Conservation (phyloP, 495 filamentous ascomycete species). For the Acidomyces sp. region DNA sequence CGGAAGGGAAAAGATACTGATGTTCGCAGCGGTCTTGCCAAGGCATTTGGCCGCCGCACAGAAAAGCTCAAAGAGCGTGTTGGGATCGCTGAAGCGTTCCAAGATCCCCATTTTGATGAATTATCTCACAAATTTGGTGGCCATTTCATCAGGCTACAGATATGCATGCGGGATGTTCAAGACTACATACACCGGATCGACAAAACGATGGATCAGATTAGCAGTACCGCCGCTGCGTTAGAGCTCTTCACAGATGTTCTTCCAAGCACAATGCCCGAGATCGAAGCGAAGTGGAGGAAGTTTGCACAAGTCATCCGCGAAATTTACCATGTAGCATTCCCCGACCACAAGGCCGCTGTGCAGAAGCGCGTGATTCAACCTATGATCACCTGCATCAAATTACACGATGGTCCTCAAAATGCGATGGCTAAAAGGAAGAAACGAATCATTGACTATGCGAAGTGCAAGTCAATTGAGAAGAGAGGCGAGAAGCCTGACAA, state of each 20-base stretch:
- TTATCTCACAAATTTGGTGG: conserved; percentile 69
- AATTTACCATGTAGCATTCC: conserved; percentile 59
- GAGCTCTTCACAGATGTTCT: conserved; percentile 49
- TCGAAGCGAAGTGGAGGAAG: conserved; percentile 82
- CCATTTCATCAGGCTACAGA: conserved; percentile 76
- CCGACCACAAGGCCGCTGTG: conserved; percentile 72
- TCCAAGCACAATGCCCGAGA: conserved; percentile 55
- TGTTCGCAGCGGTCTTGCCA: conserved; percentile 64
- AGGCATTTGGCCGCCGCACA: conserved; percentile 73
- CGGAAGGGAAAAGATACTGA: conserved; percentile 85
- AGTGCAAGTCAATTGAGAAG: conserved; percentile 61
- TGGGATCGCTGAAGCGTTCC: conserved; percentile 49
- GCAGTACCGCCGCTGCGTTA: conserved; percentile 55
- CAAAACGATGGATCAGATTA: conserved; percentile 57
- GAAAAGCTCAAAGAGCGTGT: conserved; percentile 64
- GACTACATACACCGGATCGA: conserved; percentile 64
- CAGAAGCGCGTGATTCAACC: conserved; percentile 76
- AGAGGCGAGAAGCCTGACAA: conserved; percentile 69
- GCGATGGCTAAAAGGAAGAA: conserved; percentile 89
- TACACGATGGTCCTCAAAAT: conserved; percentile 66
- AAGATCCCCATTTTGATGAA: conserved; percentile 66
- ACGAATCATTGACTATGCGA: conserved; percentile 74
- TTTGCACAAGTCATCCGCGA: conserved; percentile 72
- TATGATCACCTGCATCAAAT: conserved; percentile 64
- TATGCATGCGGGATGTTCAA: conserved; percentile 81